Evolutionary conservation across 2,329 filamentous ascomycete genomes (phyloP).

Genomic region (Neofusicoccum parvum): DNA sequence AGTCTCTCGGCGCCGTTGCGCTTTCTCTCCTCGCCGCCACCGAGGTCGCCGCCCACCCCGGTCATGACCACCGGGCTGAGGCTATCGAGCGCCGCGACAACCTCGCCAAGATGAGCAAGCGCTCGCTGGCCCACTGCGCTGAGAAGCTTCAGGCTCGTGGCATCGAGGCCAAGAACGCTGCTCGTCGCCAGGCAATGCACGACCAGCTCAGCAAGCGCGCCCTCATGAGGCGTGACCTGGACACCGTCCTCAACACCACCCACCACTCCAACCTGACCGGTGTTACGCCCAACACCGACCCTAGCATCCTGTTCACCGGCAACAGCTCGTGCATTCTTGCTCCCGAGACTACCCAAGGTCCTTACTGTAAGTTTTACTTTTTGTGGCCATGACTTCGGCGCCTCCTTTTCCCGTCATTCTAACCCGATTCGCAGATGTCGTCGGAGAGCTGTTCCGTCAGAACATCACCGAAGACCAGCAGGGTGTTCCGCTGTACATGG

Average conservation of each 20-base stretch:
- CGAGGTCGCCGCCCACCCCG: constrained; percentile 40
- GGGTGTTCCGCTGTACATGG: constrained; percentile 53
- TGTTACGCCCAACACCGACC: constrained; percentile 32
- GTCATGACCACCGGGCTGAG: constrained; percentile 40
- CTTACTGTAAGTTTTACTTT: constrained; percentile 26
- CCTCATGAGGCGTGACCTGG: constrained; percentile 27
- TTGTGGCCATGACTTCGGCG: too few species aligned
- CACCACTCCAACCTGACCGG: constrained; percentile 35
- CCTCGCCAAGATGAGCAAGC: constrained; percentile 24
- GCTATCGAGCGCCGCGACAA: constrained; percentile 40
- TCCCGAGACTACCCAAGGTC: constrained; percentile 36
- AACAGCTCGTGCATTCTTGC: constrained; percentile 40
- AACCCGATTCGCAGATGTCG: constrained; percentile 33
- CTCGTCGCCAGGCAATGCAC: constrained; percentile 45
- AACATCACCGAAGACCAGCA: constrained; percentile 52
- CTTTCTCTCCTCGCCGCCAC: constrained; percentile 30
- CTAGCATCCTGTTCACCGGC: constrained; percentile 32
- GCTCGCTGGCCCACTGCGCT: constrained; percentile 41
- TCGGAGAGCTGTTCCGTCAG: constrained; percentile 54
- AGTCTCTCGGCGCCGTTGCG: constrained; percentile 27
- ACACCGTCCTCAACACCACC: constrained; percentile 25
- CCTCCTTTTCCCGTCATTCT: background rate
- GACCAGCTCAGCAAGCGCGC: constrained; percentile 42
- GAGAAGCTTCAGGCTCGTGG: constrained; percentile 43
- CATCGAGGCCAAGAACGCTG: constrained; percentile 44